These are phyloP conservation scores for Aspergillus piperis DNA, from an alignment of 2,329 filamentous ascomycete genomes.

Conservation along the genomic window DNA sequence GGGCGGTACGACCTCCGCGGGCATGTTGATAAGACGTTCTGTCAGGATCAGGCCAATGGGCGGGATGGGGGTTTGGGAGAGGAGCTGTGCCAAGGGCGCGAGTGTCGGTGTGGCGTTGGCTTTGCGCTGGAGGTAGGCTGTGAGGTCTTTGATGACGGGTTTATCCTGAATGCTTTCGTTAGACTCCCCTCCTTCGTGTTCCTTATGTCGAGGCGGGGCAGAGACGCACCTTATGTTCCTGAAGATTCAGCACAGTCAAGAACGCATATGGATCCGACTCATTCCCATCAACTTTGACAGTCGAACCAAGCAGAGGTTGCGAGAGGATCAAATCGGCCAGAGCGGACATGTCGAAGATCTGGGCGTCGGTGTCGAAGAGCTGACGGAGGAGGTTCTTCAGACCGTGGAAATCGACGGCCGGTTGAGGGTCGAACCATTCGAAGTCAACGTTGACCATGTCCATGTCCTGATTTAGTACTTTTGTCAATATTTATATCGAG, in stretches of 20 bases:
- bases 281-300: constrained; percentile 95
- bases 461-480: constrained; percentile 60
- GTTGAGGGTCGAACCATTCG: constrained; percentile 96
- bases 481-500: background rate
- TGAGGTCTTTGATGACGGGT: constrained; percentile 69
- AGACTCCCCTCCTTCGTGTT: background rate
- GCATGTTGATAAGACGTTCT: constrained; percentile 94
- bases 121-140: constrained; percentile 67
- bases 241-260: constrained; percentile 80
- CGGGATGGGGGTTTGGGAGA: constrained; percentile 54
- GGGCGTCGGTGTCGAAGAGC: constrained; percentile 84
- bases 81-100: constrained; percentile 58
- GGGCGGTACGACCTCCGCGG: constrained; percentile 85
- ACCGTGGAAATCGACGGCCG: constrained; percentile 90
- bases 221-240: constrained; percentile 64
- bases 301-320: constrained; percentile 86
- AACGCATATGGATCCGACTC: constrained; percentile 92
- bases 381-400: constrained; percentile 87
- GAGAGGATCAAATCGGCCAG: constrained; percentile 83
- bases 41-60: constrained; percentile 85
- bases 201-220: background rate
- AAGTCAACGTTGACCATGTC: constrained; percentile 95
- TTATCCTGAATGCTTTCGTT: constrained; percentile 54
- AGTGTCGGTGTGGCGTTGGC: constrained; percentile 57
- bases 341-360: constrained; percentile 82